Percentiles rank a stretch among this genome's conserved stretches.
phyloP scores from a whole-genome alignment of 352 stramenopile genomes.

The Pythium insidiosum region DNA sequence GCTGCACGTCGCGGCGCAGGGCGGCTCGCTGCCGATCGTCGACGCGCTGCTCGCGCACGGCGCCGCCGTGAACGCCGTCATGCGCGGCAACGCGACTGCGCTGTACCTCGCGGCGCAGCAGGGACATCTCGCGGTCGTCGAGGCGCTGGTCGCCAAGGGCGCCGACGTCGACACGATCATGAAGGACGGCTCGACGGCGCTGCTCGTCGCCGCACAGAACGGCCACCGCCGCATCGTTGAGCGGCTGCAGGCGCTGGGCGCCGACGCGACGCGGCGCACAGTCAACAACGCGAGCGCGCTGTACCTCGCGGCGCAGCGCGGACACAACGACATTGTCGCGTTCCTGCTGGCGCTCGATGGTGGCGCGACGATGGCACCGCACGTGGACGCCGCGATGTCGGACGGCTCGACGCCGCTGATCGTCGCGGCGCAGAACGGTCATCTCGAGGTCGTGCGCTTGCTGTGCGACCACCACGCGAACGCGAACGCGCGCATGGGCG shows the following conservation, averaged over 20 bases:
- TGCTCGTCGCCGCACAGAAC: conserved; percentile 18
- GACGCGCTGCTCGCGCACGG: conserved; percentile 15
- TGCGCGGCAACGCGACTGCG: conserved; percentile 25
- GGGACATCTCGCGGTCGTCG: conserved; percentile 12
- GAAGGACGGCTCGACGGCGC: conserved; percentile 15
- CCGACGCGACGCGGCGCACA: conserved; percentile 8
- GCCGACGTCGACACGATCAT: conserved; percentile 11
- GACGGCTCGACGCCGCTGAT: conserved; percentile 21
- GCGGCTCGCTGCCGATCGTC: conserved; percentile 12
- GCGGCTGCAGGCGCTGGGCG: conserved; percentile 12
- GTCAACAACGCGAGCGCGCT: conserved; percentile 12
- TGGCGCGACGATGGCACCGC: too few species aligned
- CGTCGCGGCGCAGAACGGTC: conserved; percentile 9
- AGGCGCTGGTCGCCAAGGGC: conserved; percentile 13
- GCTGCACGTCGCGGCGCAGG: conserved; percentile 13
- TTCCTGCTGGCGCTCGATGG: conserved; percentile 10
- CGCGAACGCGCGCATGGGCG: background rate
- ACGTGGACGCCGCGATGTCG: conserved; percentile 10
- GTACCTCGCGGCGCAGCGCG: conserved; percentile 18
- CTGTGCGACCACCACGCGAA: background rate
- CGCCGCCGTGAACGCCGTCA: conserved; percentile 10
- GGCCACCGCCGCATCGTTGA: conserved; percentile 14
- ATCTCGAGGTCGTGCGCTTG: background rate
- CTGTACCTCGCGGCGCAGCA: conserved; percentile 27
- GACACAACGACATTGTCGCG: conserved; percentile 13